A percentile compares a stretch with the other conserved stretches of the same genome.
Conservation (phyloP, 768 basidiomycete genomes). For the Xerocomus brunneocitrinus region DNA sequence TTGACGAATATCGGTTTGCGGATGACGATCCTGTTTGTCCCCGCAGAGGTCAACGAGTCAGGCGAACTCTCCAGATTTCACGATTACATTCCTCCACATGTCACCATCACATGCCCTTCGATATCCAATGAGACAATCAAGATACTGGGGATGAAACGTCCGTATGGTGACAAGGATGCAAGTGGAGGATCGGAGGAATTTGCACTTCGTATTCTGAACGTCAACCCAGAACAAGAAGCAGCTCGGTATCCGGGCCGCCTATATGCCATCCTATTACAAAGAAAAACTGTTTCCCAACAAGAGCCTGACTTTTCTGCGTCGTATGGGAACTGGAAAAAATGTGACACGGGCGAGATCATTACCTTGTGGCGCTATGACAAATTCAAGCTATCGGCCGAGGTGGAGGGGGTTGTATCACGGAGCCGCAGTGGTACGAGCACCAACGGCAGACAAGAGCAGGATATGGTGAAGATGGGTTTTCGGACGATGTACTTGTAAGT, state of each 20-base stretch:
- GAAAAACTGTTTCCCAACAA: background rate
- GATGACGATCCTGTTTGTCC: background rate
- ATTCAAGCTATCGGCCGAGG: background rate
- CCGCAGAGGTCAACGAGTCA: background rate
- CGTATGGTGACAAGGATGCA: background rate
- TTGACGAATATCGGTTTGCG: background rate
- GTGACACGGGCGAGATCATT: background rate
- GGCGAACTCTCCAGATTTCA: background rate
- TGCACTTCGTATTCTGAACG: background rate
- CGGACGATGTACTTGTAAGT: background rate
- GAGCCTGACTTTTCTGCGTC: background rate
- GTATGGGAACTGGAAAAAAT: background rate
- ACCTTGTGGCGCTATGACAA: background rate
- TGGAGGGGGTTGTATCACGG: background rate
- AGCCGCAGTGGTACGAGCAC: background rate
- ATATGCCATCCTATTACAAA: background rate
- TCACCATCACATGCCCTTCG: background rate
- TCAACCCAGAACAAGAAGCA: background rate
- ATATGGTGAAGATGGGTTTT: background rate
- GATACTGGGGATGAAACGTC: background rate
- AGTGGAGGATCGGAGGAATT: background rate
- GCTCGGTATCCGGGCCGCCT: background rate
- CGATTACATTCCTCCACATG: background rate
- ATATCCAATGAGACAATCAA: background rate
- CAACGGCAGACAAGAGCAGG: background rate